Evolutionary conservation across 345 rosid species (phyloP), one percentile per base, ranked within the genome.

Genomic region (Jatropha curcas): DNA sequence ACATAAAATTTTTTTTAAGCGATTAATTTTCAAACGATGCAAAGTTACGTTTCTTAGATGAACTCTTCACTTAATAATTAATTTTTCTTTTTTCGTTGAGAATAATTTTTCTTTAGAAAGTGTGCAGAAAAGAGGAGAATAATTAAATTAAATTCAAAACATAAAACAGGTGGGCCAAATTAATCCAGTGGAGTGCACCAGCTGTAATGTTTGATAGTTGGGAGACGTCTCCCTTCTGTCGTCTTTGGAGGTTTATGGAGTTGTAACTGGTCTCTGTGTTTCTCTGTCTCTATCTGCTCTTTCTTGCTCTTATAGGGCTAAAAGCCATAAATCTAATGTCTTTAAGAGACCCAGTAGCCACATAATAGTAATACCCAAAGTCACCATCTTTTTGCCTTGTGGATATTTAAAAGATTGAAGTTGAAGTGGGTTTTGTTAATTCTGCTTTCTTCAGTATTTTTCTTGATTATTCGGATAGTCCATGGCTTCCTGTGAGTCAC

Each of bases 401-500:
- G 55, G 64, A 70, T 41, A 48, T 50, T 51, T 14, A 67, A n/a
- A n/a, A 67, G 31, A 51, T 14, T 70, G 55, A 13, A 10, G 17
- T 71, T 16, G 41, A 52, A 64, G 33, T 71, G 35, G 72, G 45
- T 56, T 61, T 55, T 41, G 1, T 8, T n/a, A 24, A 0, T 56
- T 50, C 52, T 30, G 35, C 56, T n/a, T 70, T 68, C 60, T 55
- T n/a, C 53, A 25, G 3, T 63, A 24, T 19, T 27, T 19, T 48
- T 33, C 53, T 43, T 14, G 41, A 10, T 67, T 31, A 31, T 57
- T 39, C 39, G 9, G 37, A 62, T 61, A 43, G 71, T 58, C 72
- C 78, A 10, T 84, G 87, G 83, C 85, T 65, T 82, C 85, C 52
- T 79, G 87, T 84, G 50, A 84, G 83, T 74, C 60, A 28, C 51